Percentiles rank a stretch among this genome's conserved stretches.
Conservation (phyloP, 805 yeast genomes). For the Yueomyces sinensis region DNA sequence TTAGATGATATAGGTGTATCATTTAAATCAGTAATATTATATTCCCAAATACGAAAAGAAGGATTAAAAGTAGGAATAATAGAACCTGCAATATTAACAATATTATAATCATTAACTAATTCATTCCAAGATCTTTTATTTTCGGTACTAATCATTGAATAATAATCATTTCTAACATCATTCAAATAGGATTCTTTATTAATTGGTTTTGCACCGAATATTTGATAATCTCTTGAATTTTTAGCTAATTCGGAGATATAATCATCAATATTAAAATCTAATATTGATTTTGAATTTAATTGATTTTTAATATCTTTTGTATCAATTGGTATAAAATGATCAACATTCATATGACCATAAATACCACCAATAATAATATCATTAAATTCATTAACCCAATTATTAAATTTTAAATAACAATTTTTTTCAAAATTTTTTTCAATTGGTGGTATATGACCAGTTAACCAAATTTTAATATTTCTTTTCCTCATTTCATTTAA, state of each 20-base stretch:
- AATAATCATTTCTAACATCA: constrained; percentile 37
- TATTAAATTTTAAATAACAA: constrained; percentile 60
- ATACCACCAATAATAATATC: constrained; percentile 75
- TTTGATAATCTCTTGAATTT: constrained; percentile 25
- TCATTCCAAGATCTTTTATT: constrained; percentile 5
- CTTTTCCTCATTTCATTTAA: constrained; percentile 60
- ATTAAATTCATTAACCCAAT: constrained; percentile 76
- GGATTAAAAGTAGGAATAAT: constrained; percentile 81
- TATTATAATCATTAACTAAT: constrained; percentile 45
- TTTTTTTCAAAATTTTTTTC: constrained; percentile 62
- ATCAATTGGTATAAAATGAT: constrained; percentile 72
- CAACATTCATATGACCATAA: constrained; percentile 84
- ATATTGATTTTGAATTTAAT: constrained; percentile 14
- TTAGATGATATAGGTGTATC: neutral
- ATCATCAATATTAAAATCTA: constrained; percentile 8
- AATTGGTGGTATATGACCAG: constrained; percentile 84
- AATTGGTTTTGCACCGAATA: constrained; percentile 51
- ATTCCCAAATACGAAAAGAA: constrained; percentile 76
- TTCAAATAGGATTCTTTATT: constrained; percentile 57
- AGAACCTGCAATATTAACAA: constrained; percentile 59
- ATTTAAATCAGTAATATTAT: constrained; percentile 47
- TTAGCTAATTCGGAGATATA: constrained; percentile 21
- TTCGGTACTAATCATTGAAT: constrained; percentile 33
- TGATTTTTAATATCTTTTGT: neutral
- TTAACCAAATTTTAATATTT: constrained; percentile 73